Percentiles rank a stretch among this genome's conserved stretches.
phyloP scores from a whole-genome alignment of 352 stramenopile genomes.

The Phytopythium chamaehyphon region DNA sequence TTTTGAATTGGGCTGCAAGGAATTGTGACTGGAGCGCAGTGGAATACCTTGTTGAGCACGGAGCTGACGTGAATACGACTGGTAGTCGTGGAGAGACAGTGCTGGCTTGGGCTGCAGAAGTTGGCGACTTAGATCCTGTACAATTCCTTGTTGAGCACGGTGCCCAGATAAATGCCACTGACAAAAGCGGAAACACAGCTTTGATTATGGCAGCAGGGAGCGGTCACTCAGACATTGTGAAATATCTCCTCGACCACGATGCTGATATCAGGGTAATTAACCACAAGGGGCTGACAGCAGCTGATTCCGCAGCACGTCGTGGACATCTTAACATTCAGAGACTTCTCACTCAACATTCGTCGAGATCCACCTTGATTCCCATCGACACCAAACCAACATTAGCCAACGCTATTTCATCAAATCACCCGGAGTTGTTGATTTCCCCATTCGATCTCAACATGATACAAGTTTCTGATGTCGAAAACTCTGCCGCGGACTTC shows the following conservation, averaged over 20 bases:
- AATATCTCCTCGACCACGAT: not conserved
- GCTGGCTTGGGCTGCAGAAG: too few species aligned
- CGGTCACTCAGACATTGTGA: not conserved
- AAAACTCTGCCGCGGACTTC: not conserved
- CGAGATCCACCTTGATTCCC: not conserved
- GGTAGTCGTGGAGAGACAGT: too few species aligned
- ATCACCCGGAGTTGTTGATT: not conserved
- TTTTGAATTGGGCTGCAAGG: not conserved
- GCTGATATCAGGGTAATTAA: not conserved
- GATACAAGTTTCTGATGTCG: not conserved
- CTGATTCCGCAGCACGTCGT: not conserved
- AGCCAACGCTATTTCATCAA: not conserved
- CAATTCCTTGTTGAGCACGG: too few species aligned
- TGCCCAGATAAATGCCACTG: not conserved
- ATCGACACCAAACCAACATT: not conserved
- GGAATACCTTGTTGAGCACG: not conserved
- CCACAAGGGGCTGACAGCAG: not conserved
- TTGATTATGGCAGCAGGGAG: not conserved
- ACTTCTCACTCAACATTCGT: not conserved
- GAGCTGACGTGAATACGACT: too few species aligned
- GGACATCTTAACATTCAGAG: not conserved
- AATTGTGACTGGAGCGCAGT: not conserved
- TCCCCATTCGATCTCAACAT: conserved; percentile 1
- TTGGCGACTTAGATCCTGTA: too few species aligned
- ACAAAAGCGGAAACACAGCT: not conserved